Evolutionary conservation across 805 yeast species (phyloP).

Genomic region (Saturnispora halmiae): DNA sequence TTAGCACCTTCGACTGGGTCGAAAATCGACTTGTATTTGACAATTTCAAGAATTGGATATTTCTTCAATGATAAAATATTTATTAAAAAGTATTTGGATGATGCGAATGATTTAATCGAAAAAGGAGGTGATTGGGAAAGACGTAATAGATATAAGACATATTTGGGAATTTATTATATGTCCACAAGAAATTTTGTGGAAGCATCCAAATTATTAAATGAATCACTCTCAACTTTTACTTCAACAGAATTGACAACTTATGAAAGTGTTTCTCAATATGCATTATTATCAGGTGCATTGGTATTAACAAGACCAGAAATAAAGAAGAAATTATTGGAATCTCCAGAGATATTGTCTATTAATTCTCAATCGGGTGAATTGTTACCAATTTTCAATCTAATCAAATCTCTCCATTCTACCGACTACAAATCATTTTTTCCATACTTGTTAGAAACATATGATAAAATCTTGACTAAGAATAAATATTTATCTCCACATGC

Average conservation of each 20-base stretch:
- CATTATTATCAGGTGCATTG: slow-evolving; percentile 81
- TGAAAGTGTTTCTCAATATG: slow-evolving; percentile 82
- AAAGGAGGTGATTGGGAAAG: slow-evolving; percentile 99
- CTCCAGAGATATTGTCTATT: slow-evolving; percentile 85
- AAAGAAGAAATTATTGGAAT: slow-evolving; percentile 77
- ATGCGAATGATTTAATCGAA: slow-evolving; percentile 68
- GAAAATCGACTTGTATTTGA: slow-evolving; percentile 77
- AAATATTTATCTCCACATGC: slow-evolving; percentile 70
- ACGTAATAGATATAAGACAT: slow-evolving; percentile 87
- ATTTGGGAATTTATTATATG: slow-evolving; percentile 73
- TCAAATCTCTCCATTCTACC: slow-evolving; percentile 80
- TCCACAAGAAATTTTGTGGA: slow-evolving; percentile 80
- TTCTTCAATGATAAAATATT: slow-evolving; percentile 71
- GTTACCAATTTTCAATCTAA: slow-evolving; percentile 73
- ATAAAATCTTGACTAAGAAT: slow-evolving; percentile 54
- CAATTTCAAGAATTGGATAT: slow-evolving; percentile 82
- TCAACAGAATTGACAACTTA: slow-evolving; percentile 84
- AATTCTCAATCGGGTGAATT: slow-evolving; percentile 60
- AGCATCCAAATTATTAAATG: slow-evolving; percentile 79
- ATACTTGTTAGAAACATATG: slow-evolving; percentile 67
- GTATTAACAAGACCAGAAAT: slow-evolving; percentile 75
- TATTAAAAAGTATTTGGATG: slow-evolving; percentile 64
- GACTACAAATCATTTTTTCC: slow-evolving; percentile 77
- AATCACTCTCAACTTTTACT: slow-evolving; percentile 90
- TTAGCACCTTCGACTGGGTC: slow-evolving; percentile 80